These are phyloP conservation scores for Piper longum DNA, from an alignment of 164 flowering plant species.

Conservation along the genomic window DNA sequence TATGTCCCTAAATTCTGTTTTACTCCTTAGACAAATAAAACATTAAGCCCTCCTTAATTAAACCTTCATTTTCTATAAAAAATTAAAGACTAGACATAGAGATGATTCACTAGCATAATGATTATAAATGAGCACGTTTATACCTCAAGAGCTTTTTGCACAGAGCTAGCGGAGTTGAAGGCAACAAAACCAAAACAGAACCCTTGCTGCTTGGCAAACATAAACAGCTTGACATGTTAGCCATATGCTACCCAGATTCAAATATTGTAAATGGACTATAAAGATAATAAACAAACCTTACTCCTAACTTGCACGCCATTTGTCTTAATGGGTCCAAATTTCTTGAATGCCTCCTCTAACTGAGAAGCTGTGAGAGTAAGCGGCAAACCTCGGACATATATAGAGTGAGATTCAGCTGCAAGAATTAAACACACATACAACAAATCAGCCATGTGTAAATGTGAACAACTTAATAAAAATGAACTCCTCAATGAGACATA, in stretches of 20 bases:
- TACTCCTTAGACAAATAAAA: too few relatives aligned
- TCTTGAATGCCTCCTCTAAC: constrained; percentile 59
- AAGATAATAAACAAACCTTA: constrained; percentile 6
- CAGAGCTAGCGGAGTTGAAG: constrained; percentile 46
- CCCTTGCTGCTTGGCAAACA: constrained; percentile 45
- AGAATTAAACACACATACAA: neutral
- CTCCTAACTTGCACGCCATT: constrained; percentile 92
- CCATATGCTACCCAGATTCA: neutral
- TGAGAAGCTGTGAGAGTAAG: constrained; percentile 24
- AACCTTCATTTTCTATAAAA: too few relatives aligned
- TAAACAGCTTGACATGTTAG: neutral
- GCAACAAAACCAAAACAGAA: constrained; percentile 94
- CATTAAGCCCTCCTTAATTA: neutral
- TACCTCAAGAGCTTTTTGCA: constrained; percentile 79
- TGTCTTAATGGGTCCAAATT: constrained; percentile 70
- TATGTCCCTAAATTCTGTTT: too few relatives aligned
- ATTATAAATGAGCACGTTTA: neutral
- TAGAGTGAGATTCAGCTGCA: constrained; percentile 59
- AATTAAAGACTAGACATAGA: too few relatives aligned
- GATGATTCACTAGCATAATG: too few relatives aligned
- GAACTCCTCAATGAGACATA: too few relatives aligned
- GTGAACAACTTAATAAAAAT: neutral
- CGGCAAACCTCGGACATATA: constrained; percentile 58
- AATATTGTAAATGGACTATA: too few relatives aligned
- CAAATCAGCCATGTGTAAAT: neutral